phyloP scores from a whole-genome alignment of 2,329 filamentous ascomycete genomes.

The Scedosporium apiospermum region DNA sequence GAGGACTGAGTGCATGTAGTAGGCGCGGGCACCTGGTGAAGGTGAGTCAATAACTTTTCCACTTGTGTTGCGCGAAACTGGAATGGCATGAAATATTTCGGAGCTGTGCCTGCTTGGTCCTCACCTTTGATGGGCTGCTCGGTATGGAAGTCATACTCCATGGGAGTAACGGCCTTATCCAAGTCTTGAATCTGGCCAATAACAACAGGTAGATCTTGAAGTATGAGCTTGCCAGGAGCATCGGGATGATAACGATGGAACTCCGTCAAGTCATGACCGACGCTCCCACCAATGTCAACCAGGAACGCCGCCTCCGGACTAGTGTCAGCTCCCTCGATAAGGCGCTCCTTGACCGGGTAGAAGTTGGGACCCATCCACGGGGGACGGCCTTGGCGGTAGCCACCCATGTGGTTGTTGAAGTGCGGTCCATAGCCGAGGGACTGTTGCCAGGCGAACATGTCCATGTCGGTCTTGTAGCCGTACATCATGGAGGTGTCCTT shows the following conservation, averaged over 20 bases:
- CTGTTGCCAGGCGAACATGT: conserved; percentile 24
- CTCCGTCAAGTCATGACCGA: conserved; percentile 24
- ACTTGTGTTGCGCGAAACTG: no score
- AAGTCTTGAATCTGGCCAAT: conserved; percentile 22
- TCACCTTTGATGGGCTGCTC: conserved; percentile 19
- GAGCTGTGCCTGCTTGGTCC: neutral
- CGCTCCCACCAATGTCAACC: conserved; percentile 24
- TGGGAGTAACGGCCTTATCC: conserved; percentile 18
- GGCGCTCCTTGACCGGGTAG: conserved; percentile 21
- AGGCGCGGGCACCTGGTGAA: conserved; percentile 17
- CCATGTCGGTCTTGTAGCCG: conserved; percentile 22
- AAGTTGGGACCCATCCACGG: conserved; percentile 25
- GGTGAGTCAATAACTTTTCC: no score
- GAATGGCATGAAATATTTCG: neutral
- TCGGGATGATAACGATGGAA: conserved; percentile 18
- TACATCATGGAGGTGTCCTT: conserved; percentile 20
- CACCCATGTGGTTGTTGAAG: conserved; percentile 28
- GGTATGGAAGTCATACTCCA: conserved; percentile 22
- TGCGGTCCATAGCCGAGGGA: conserved; percentile 18
- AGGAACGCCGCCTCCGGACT: conserved; percentile 18
- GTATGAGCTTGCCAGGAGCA: conserved; percentile 29
- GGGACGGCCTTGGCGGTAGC: conserved; percentile 21
- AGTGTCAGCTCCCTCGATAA: conserved; percentile 18
- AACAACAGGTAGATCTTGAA: conserved; percentile 37
- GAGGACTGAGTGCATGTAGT: conserved; percentile 24